Evolutionary conservation across 2,329 filamentous ascomycete genomes (phyloP).

Genomic region (Hymenoscyphus linearis): DNA sequence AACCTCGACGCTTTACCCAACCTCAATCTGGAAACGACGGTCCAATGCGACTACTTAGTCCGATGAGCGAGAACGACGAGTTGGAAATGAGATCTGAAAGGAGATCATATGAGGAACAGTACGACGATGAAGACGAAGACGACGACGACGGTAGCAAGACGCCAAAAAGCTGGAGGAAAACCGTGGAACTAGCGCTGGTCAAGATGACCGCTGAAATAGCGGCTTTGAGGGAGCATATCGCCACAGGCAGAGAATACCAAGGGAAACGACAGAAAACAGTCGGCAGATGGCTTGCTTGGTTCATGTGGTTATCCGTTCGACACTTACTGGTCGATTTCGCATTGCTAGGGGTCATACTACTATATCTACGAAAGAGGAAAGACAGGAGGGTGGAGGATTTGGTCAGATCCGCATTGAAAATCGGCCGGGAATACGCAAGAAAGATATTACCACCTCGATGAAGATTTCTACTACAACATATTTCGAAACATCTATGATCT

Average conservation of each 20-base stretch:
- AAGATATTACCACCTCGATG: constrained; percentile 49
- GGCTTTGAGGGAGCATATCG: constrained; percentile 85
- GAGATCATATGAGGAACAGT: constrained; percentile 38
- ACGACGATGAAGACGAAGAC: constrained; percentile 36
- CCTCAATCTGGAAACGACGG: constrained; percentile 45
- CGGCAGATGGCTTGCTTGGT: constrained; percentile 65
- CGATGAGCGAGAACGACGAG: constrained; percentile 79
- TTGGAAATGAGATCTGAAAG: constrained; percentile 50
- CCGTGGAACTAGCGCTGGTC: constrained; percentile 79
- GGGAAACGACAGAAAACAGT: constrained; percentile 59
- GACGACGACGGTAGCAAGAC: constrained; percentile 39
- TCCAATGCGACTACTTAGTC: constrained; percentile 68
- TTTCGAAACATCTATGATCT: background rate
- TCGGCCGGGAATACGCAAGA: constrained; percentile 53
- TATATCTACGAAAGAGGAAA: constrained; percentile 68
- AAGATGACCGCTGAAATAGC: constrained; percentile 90
- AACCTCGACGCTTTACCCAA: constrained; percentile 39
- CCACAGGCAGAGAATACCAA: constrained; percentile 66
- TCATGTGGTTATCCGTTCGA: constrained; percentile 63
- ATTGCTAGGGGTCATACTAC: constrained; percentile 57
- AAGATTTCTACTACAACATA: constrained; percentile 8
- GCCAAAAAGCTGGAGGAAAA: constrained; percentile 65
- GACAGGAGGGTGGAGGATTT: constrained; percentile 69
- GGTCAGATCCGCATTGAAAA: constrained; percentile 57
- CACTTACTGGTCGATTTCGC: constrained; percentile 70